phyloP scores from a whole-genome alignment of 1,284 basidiomycete species.

The Puccinia coronata region DNA sequence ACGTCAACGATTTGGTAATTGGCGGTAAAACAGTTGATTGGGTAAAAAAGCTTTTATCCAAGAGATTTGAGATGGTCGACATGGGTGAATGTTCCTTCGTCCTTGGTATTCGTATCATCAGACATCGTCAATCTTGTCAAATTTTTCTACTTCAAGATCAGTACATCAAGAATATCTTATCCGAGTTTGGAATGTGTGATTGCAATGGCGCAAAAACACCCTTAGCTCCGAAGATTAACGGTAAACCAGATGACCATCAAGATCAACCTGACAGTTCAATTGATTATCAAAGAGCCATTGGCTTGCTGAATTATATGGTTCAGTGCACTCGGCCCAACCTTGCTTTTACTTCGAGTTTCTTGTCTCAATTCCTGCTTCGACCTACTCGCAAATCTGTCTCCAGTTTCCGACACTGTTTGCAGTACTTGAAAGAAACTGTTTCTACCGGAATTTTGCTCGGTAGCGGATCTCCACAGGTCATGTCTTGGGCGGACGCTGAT shows the following conservation, averaged over 20 bases:
- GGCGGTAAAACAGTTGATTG: too few species aligned
- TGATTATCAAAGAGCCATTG: not conserved
- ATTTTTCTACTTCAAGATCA: too few species aligned
- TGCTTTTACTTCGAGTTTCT: not conserved
- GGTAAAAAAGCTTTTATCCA: too few species aligned
- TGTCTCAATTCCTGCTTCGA: not conserved
- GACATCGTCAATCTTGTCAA: too few species aligned
- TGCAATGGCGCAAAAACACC: not conserved
- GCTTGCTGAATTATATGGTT: not conserved
- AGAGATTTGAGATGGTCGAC: too few species aligned
- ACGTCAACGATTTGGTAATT: too few species aligned
- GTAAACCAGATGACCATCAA: not conserved
- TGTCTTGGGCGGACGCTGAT: not conserved
- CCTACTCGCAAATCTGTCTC: not conserved
- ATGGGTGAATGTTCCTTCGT: too few species aligned
- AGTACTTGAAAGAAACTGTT: not conserved
- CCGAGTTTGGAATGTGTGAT: too few species aligned
- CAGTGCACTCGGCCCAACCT: constrained; percentile 1
- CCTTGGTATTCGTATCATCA: too few species aligned
- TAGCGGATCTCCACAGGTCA: not conserved
- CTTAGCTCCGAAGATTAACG: not conserved
- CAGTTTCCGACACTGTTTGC: not conserved
- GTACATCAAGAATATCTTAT: too few species aligned
- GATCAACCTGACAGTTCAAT: not conserved
- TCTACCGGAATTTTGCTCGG: not conserved